Conservation (phyloP, 2,329 filamentous ascomycete species). For the Ascosphaera apis region DNA sequence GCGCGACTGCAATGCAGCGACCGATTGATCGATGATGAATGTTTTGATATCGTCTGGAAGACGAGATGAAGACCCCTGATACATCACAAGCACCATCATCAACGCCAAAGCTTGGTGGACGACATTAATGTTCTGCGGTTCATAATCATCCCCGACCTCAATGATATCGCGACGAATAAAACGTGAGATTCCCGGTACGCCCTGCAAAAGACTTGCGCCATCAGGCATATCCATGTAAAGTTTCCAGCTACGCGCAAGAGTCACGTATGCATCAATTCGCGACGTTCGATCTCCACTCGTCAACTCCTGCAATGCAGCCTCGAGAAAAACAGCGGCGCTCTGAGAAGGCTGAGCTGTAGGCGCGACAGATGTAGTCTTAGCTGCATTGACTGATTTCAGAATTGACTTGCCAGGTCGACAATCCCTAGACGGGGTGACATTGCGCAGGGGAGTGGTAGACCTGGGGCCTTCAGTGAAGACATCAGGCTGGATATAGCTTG, state of each 20-base stretch:
- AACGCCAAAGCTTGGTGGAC: conserved; percentile 57
- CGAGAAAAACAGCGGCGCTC: conserved; percentile 56
- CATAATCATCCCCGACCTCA: conserved; percentile 32
- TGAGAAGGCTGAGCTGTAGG: conserved; percentile 25
- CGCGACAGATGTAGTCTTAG: conserved; percentile 20
- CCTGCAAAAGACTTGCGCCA: conserved; percentile 44
- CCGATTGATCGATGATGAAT: conserved; percentile 61
- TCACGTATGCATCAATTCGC: conserved; percentile 67
- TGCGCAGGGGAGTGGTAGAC: conserved; percentile 21
- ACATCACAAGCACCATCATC: conserved; percentile 53
- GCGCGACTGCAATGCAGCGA: conserved; percentile 46
- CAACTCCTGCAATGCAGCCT: conserved; percentile 63
- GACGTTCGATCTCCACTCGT: conserved; percentile 48
- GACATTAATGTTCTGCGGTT: conserved; percentile 40
- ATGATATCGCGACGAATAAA: conserved; percentile 68
- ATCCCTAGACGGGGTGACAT: conserved; percentile 25
- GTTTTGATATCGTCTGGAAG: conserved; percentile 57
- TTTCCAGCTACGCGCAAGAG: conserved; percentile 51
- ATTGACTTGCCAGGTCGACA: conserved; percentile 47
- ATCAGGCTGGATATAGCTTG: conserved; percentile 29
- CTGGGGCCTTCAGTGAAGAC: conserved; percentile 9
- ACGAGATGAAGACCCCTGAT: conserved; percentile 43
- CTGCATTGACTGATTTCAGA: conserved; percentile 37
- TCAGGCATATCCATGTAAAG: conserved; percentile 66
- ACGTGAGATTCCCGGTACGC: conserved; percentile 53